These are phyloP conservation scores for Chlamydomonas urium DNA, from an alignment of 139 green algal genomes.

Conservation along the genomic window DNA sequence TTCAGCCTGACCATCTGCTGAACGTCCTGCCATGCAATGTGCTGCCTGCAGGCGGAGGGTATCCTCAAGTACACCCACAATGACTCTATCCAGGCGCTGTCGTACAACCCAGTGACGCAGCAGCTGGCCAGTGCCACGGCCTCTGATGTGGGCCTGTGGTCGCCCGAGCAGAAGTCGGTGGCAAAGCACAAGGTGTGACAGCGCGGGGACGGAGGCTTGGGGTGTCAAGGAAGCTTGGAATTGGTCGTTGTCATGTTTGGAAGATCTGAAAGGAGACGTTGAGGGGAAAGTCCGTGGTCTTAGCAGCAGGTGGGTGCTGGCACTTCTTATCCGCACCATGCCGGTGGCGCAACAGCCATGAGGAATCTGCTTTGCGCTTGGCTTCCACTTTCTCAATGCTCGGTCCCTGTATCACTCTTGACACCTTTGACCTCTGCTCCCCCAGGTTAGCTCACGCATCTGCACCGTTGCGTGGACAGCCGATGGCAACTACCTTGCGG, in stretches of 20 bases:
- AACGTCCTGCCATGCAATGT: too few relatives aligned
- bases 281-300: too few relatives aligned
- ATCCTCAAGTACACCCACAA: constrained; percentile 83
- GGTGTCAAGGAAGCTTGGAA: neutral
- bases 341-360: too few relatives aligned
- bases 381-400: neutral
- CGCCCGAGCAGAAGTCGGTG: constrained; percentile 77
- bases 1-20: too few relatives aligned
- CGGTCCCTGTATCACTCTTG: neutral
- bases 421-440: neutral
- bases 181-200: constrained; percentile 73
- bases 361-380: too few relatives aligned
- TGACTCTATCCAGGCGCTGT: constrained; percentile 70
- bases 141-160: constrained; percentile 79
- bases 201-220: neutral
- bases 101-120: constrained; percentile 78
- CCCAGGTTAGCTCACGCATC: constrained; percentile 57
- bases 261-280: too few relatives aligned
- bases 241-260: too few relatives aligned
- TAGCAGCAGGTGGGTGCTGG: too few relatives aligned
- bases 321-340: too few relatives aligned
- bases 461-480: constrained; percentile 66
- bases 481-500: constrained; percentile 71
- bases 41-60: constrained; percentile 61
- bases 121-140: constrained; percentile 74